phyloP scores from a whole-genome alignment of 768 basidiomycete genomes.

The Boletus huronensis region DNA sequence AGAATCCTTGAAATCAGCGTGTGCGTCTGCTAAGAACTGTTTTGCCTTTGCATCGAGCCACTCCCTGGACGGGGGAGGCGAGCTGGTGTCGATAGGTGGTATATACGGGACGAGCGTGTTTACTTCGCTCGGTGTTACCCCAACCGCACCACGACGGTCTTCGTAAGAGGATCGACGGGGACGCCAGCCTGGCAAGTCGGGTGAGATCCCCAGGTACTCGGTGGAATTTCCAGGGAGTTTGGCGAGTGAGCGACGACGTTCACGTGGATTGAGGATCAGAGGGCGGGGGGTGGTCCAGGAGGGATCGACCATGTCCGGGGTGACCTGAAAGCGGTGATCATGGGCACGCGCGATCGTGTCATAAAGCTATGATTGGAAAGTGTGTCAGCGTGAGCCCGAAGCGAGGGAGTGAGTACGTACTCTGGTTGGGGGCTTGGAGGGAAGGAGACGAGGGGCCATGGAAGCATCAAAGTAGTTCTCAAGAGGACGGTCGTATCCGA shows the following conservation, averaged over 20 bases:
- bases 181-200: constrained; percentile 21
- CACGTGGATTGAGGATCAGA: constrained; percentile 8
- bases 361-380: constrained; percentile 24
- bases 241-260: constrained; percentile 16
- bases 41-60: constrained; percentile 18
- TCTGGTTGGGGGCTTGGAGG: constrained; percentile 8
- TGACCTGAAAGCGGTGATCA: constrained; percentile 20
- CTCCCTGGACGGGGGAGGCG: constrained; percentile 13
- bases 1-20: constrained; percentile 10
- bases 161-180: constrained; percentile 27
- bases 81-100: constrained; percentile 22
- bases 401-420: constrained; percentile 9
- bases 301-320: constrained; percentile 10
- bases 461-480: constrained; percentile 27
- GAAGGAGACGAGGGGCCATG: constrained; percentile 16
- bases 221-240: constrained; percentile 14
- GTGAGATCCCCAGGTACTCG: constrained; percentile 24
- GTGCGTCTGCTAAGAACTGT: constrained; percentile 13
- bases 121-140: constrained; percentile 26
- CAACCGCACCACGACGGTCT: constrained; percentile 19
- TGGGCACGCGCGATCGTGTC: constrained; percentile 27
- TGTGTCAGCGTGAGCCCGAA: neutral
- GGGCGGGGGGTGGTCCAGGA: constrained; percentile 10
- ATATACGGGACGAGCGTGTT: constrained; percentile 26
- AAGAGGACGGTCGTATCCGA: constrained; percentile 21